Evolutionary conservation across 331 rosid species (phyloP), one percentile per base, ranked within the genome.

Genomic region (Quercus lobata): DNA sequence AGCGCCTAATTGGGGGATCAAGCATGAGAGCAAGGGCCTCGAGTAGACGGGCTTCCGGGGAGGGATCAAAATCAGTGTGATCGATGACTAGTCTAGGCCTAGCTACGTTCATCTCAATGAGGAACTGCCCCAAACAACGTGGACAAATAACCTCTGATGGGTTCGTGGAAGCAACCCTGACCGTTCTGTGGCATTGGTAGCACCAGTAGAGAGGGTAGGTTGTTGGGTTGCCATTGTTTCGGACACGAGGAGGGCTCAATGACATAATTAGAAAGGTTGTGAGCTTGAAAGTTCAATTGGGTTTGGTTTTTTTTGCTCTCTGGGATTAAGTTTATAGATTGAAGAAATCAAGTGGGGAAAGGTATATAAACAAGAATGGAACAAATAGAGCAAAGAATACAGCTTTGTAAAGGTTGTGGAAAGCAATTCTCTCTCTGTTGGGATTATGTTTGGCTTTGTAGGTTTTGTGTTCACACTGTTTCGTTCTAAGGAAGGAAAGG

Each of bases 21-120:
- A 93, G 86, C 89, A 92, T 75, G 71, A 91, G 91, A 10, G 92
- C 80, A 29, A 93, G 94, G 14, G 98, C 97, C 81, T 93, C 97
- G 7, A 93, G 91, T 68, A 96, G 82, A 73, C 93, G 97, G 9
- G 90, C 84, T 71, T 87, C 90, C 0, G 97, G 93, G 37, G 93
- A 90, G 57, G 91, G 86, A 27, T 90, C 87, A 52, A 78, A 75
- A 44, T 81, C 69, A 10, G 89, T 77, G 73, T 85, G 79, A 66
- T 91, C 90, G 0, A 84, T 27, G 0, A 86, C 15, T 11, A 80
- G 78, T 1, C 82, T 76, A 3, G 97, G 92, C 34, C 73, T 78
- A 1, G 90, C 68, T 25, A 79, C 32, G 83, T 85, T 89, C 12
- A 91, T 22, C 76, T 93, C 97, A 3, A 62, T 49, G n/a, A 96